Evolutionary conservation across 768 basidiomycete genomes (phyloP).

Genomic region (Gyrodon lividus): DNA sequence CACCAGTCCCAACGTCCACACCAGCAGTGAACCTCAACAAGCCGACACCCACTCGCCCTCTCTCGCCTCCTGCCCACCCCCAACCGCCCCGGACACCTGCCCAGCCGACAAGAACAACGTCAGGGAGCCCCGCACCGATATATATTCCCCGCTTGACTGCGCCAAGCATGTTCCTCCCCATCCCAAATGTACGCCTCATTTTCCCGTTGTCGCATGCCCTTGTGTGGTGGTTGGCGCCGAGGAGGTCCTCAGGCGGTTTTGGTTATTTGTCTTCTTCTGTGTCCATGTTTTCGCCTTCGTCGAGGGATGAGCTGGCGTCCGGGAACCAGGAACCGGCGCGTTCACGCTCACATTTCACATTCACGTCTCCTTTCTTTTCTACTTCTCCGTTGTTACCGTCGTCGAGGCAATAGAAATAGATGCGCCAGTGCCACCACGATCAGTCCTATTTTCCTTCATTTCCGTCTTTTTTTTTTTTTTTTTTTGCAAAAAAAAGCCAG

Average conservation of each 20-base stretch:
- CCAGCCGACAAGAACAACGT: not conserved
- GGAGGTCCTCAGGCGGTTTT: slow-evolving; percentile 32
- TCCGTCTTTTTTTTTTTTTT: not conserved
- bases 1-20: slow-evolving; percentile 26
- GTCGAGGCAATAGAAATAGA: slow-evolving; percentile 7
- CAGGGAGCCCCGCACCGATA: slow-evolving; percentile 30
- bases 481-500: too few species aligned
- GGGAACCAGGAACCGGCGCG: not conserved
- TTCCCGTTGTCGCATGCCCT: slow-evolving; percentile 47
- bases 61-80: slow-evolving; percentile 11
- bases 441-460: slow-evolving; percentile 6
- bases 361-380: slow-evolving; percentile 6
- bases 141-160: slow-evolving; percentile 68
- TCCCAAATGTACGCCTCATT: slow-evolving; percentile 75
- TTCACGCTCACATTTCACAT: slow-evolving; percentile 2
- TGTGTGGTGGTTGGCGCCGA: slow-evolving; percentile 55
- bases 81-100: slow-evolving; percentile 50
- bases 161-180: slow-evolving; percentile 84
- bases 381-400: not conserved
- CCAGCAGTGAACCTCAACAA: slow-evolving; percentile 47
- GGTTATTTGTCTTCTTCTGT: slow-evolving; percentile 38
- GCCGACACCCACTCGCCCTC: slow-evolving; percentile 48
- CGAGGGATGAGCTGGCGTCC: not conserved
- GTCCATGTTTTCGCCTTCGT: slow-evolving; percentile 29
- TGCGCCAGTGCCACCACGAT: slow-evolving; percentile 4